phyloP scores from a whole-genome alignment of 2,329 filamentous ascomycete species.

The Tolypocladium album region DNA sequence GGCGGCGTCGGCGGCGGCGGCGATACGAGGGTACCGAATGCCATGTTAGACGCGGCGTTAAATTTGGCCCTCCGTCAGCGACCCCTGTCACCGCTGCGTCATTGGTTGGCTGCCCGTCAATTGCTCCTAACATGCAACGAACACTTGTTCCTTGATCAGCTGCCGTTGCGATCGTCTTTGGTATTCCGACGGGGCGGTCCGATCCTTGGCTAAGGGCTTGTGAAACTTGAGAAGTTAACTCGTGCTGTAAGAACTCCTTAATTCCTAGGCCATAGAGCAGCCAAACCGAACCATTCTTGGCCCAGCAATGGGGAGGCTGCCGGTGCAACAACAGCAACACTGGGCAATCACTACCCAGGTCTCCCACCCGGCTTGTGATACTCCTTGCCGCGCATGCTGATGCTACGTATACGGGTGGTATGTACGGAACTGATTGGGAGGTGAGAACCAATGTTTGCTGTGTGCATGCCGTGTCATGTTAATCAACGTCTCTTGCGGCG shows the following conservation, averaged over 20 bases:
- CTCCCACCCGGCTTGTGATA: not conserved
- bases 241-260: not conserved
- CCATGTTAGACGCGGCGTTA: conserved; percentile 7
- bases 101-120: conserved; percentile 1
- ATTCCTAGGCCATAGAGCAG: not conserved
- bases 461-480: not conserved
- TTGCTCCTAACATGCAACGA: not conserved
- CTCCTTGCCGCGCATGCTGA: not conserved
- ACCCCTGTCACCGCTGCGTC: not conserved
- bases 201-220: too few relatives aligned
- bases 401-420: not conserved
- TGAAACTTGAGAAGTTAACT: too few relatives aligned
- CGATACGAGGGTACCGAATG: conserved; percentile 3
- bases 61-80: not conserved
- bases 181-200: not conserved
- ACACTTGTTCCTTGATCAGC: not conserved
- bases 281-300: not conserved
- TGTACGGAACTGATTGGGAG: not conserved
- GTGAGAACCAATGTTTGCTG: not conserved
- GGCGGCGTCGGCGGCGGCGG: conserved; percentile 4
- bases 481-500: not conserved
- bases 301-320: not conserved
- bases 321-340: not conserved
- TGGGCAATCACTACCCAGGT: not conserved
- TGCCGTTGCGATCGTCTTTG: not conserved